Evolutionary conservation across 2,329 filamentous ascomycete species (phyloP), one percentile per base, ranked within the genome.

Genomic region (Helotiales sp.): DNA sequence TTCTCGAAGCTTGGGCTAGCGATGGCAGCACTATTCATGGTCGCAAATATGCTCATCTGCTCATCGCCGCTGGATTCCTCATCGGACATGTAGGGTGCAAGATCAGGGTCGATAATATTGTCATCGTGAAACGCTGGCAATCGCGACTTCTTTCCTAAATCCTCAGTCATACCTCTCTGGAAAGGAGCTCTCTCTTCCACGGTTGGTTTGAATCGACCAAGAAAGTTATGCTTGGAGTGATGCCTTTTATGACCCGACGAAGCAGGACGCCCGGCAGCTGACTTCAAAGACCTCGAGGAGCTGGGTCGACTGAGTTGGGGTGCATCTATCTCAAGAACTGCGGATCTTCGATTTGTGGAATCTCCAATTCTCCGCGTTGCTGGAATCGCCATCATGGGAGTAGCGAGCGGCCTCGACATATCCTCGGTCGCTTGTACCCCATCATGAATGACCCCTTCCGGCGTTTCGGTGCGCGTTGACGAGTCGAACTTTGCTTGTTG

Each of bases 61-160:
- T 99, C 94, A 74, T 97, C 94, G 43, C 92, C 95, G 74, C 93
- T 97, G 1, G 94, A 97, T 57, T 92, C 93, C 73, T 92, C 90
- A 77, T 99, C 96, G 6, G 96, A 99, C 84, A 99, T 91, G 79
- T 96, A 99, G 37, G 93, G 92, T 5, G 94, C 95, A 63, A 99
- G 83, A 75, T 99, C 96, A 1, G 96, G 96, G 77, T 99, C 96
- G 73, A 99, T 98, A 73, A 99, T 97, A 76, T 96, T 98, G 81
- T 99, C 96, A 76, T 96, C 93, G 77, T 99, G 96, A 74, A 99
- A 98, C n/a, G 93, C 93, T 17, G 94, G 91, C 40, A 97, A 85
- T 49, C 89, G 88, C 7, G 87, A 82, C 70, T 89, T 90, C 70
- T 86, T 88, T 3, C 84, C 82, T 57, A 85, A 81, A 66, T 93